Conservation (phyloP, 2,329 filamentous ascomycete species). For the Dactylellina drechsleri region DNA sequence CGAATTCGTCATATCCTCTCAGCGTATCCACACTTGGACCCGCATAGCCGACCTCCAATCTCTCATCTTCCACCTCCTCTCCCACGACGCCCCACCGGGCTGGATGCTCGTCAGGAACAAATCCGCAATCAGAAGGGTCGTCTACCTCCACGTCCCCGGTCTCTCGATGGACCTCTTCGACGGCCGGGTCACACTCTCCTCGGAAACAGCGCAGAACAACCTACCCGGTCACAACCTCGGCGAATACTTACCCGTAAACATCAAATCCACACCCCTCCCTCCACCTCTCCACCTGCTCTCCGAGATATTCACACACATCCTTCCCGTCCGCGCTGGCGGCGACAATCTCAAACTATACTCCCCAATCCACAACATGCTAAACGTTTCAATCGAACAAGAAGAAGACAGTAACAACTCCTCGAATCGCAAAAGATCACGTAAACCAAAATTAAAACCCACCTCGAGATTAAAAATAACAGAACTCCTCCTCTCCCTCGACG, state of each 20-base stretch:
- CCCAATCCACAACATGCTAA: constrained; percentile 72
- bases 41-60: constrained; percentile 72
- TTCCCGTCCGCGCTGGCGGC: constrained; percentile 87
- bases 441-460: background rate
- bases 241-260: constrained; percentile 58
- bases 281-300: constrained; percentile 59
- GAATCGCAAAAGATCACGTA: constrained; percentile 66
- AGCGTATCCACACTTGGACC: constrained; percentile 71
- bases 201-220: constrained; percentile 3
- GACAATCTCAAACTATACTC: constrained; percentile 71
- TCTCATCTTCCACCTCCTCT: constrained; percentile 73
- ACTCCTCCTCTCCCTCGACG: constrained; percentile 76
- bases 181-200: constrained; percentile 64
- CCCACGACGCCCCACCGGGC: constrained; percentile 72
- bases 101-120: constrained; percentile 73
- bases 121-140: constrained; percentile 77
- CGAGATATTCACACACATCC: constrained; percentile 85
- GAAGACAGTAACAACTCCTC: constrained; percentile 69
- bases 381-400: constrained; percentile 85
- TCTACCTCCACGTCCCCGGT: constrained; percentile 90
- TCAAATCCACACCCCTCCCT: constrained; percentile 60
- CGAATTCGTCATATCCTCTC: constrained; percentile 56
- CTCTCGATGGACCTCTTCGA: constrained; percentile 91
- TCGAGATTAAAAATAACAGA: constrained; percentile 70
- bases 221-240: constrained; percentile 16